These are phyloP conservation scores for Wickerhamiella galacta DNA, from an alignment of 805 yeast genomes.

Conservation along the genomic window DNA sequence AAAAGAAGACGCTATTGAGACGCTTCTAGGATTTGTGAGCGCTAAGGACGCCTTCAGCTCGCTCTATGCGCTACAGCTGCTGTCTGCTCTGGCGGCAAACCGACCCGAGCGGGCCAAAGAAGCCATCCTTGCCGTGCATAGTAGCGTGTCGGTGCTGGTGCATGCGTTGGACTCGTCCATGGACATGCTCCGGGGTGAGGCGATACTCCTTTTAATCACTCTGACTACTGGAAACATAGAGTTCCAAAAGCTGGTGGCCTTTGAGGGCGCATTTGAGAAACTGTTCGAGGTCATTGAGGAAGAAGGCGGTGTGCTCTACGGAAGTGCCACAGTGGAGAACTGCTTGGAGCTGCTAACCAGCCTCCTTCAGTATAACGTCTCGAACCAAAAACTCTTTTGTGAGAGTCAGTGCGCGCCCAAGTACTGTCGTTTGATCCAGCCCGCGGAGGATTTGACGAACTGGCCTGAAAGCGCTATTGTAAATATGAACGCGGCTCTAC, in stretches of 20 bases:
- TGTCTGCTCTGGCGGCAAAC: conserved; percentile 68
- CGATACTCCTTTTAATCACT: conserved; percentile 67
- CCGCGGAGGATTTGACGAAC: conserved; percentile 33
- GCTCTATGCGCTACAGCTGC: conserved; percentile 64
- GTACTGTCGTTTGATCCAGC: conserved; percentile 43
- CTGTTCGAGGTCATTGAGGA: conserved; percentile 63
- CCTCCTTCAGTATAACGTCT: conserved; percentile 62
- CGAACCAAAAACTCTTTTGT: conserved; percentile 75
- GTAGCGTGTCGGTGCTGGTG: conserved; percentile 66
- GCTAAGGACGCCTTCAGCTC: conserved; percentile 56
- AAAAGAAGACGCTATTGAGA: conserved; percentile 29
- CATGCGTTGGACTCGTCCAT: conserved; percentile 40
- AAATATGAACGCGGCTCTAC: conserved; percentile 51
- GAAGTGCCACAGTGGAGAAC: conserved; percentile 85
- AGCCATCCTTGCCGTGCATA: conserved; percentile 51
- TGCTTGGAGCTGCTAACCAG: conserved; percentile 61
- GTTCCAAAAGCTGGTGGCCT: conserved; percentile 84
- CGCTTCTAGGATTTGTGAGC: conserved; percentile 34
- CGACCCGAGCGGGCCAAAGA: conserved; percentile 63
- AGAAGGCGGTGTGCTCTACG: conserved; percentile 83
- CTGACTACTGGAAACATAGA: conserved; percentile 67
- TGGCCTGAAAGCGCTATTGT: conserved; percentile 68
- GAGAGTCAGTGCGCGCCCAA: conserved; percentile 68
- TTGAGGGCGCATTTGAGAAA: conserved; percentile 79
- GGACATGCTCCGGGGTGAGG: conserved; percentile 77